A percentile compares a stretch with the other conserved stretches of the same genome.
Conservation (phyloP, 2,329 filamentous ascomycete species). For the Zopfia rhizophila region DNA sequence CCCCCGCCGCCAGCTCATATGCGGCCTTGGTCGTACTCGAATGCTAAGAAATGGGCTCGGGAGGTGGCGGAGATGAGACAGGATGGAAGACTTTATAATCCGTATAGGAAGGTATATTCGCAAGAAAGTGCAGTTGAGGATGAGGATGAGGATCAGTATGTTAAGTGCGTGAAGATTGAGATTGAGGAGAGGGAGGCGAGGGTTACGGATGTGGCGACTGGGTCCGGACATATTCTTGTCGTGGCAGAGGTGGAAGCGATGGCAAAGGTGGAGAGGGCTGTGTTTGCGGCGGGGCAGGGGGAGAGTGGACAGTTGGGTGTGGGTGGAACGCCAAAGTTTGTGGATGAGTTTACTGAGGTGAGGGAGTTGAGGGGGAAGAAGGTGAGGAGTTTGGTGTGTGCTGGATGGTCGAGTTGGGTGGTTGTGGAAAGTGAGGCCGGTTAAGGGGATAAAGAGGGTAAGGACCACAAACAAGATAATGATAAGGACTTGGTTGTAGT, state of each 20-base stretch:
- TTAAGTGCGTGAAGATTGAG: slow-evolving; percentile 33
- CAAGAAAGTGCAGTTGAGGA: background rate
- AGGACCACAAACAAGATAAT: background rate
- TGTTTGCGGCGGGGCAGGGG: slow-evolving; percentile 41
- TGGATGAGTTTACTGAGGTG: slow-evolving; percentile 33
- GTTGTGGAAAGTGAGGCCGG: slow-evolving; percentile 11
- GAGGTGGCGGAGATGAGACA: slow-evolving; percentile 8
- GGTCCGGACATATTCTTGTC: slow-evolving; percentile 40
- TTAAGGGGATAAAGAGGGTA: background rate
- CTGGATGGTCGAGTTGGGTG: slow-evolving; percentile 40
- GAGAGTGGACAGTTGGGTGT: slow-evolving; percentile 38
- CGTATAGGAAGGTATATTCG: background rate
- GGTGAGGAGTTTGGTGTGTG: slow-evolving; percentile 30
- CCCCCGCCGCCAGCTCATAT: background rate
- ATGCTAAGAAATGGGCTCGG: background rate
- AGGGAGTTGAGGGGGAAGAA: slow-evolving; percentile 28
- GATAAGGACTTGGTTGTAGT: background rate
- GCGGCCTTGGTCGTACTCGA: background rate
- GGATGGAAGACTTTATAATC: background rate
- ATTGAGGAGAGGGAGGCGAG: slow-evolving; percentile 31
- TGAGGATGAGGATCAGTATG: slow-evolving; percentile 39
- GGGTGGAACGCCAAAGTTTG: slow-evolving; percentile 18
- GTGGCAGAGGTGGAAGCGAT: slow-evolving; percentile 28
- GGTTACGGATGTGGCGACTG: slow-evolving; percentile 39
- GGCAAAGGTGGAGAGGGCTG: slow-evolving; percentile 9